Percentiles rank a stretch among this genome's conserved stretches.
Conservation (phyloP, 148 eudicot genomes). For the Pharnaceum exiguum region DNA sequence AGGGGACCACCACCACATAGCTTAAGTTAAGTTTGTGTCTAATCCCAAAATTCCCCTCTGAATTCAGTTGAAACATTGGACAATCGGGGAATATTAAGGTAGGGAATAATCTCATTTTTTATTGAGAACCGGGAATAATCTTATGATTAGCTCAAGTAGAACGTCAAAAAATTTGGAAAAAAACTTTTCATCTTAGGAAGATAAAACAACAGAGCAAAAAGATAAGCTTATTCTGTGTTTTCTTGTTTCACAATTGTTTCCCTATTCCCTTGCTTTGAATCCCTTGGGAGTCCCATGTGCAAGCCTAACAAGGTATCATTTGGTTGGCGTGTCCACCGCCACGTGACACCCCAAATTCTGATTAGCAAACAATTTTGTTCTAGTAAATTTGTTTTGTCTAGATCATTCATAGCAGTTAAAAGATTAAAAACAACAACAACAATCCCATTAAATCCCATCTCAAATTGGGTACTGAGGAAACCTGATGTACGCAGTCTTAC, state of each 20-base stretch:
- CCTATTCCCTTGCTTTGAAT: slow-evolving; percentile 19
- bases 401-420: neutral
- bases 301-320: slow-evolving; percentile 36
- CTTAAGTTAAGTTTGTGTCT: neutral
- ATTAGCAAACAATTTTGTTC: neutral
- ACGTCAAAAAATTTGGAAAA: neutral
- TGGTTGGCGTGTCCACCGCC: slow-evolving; percentile 32
- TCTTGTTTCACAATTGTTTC: slow-evolving; percentile 25
- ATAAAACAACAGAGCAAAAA: no score
- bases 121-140: slow-evolving; percentile 38
- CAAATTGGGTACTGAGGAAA: no score
- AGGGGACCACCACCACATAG: slow-evolving; percentile 17
- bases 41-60: slow-evolving; percentile 6
- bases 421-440: slow-evolving; percentile 1
- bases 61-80: slow-evolving; percentile 2
- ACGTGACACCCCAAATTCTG: slow-evolving; percentile 12
- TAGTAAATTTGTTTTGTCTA: slow-evolving; percentile 3
- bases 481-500: no score
- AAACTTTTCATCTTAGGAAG: no score
- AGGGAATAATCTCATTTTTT: no score
- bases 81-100: slow-evolving; percentile 21
- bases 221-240: slow-evolving; percentile 4
- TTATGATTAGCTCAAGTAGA: slow-evolving; percentile 39
- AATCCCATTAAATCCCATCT: no score
- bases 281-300: slow-evolving; percentile 41